phyloP scores from a whole-genome alignment of 1,284 basidiomycete genomes.

The Kalmanozyma brasiliensis region DNA sequence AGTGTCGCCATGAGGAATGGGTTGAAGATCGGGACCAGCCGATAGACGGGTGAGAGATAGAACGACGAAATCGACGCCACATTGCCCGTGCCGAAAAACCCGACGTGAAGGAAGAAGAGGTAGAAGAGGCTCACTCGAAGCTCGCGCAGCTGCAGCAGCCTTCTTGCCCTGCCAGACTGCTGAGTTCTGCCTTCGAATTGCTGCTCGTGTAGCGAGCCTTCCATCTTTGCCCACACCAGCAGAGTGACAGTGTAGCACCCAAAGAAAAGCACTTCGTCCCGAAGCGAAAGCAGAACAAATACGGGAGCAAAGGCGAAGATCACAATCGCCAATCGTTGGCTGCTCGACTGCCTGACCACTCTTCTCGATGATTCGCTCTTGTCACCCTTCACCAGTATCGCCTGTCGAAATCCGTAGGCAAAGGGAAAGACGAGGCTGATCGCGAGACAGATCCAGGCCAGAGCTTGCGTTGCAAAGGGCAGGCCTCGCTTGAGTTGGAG shows the following conservation, averaged over 20 bases:
- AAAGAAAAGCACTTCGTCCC: slow-evolving; percentile 85
- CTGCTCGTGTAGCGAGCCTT: slow-evolving; percentile 68
- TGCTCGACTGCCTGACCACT: slow-evolving; percentile 41
- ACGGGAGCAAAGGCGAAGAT: slow-evolving; percentile 76
- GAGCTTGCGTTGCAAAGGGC: slow-evolving; percentile 74
- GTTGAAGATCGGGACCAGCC: slow-evolving; percentile 84
- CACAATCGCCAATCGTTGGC: slow-evolving; percentile 64
- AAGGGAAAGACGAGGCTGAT: slow-evolving; percentile 51
- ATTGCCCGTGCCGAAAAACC: slow-evolving; percentile 83
- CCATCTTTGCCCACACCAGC: slow-evolving; percentile 78
- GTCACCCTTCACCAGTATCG: slow-evolving; percentile 63
- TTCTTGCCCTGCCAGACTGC: slow-evolving; percentile 52
- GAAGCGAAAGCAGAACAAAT: slow-evolving; percentile 83
- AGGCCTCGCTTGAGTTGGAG: slow-evolving; percentile 78
- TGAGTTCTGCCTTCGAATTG: background rate
- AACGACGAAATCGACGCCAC: slow-evolving; percentile 89
- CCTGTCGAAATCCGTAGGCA: slow-evolving; percentile 51
- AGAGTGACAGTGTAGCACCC: slow-evolving; percentile 76
- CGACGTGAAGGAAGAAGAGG: slow-evolving; percentile 85
- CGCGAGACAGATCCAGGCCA: slow-evolving; percentile 76
- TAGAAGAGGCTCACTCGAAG: slow-evolving; percentile 82
- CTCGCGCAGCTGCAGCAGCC: slow-evolving; percentile 75
- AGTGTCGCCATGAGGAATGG: slow-evolving; percentile 80
- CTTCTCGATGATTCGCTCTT: background rate
- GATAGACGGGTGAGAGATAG: slow-evolving; percentile 88